Base-by-base conservation (phyloP, 306 rosid genomes). In the Glycyrrhiza uralensis region DNA sequence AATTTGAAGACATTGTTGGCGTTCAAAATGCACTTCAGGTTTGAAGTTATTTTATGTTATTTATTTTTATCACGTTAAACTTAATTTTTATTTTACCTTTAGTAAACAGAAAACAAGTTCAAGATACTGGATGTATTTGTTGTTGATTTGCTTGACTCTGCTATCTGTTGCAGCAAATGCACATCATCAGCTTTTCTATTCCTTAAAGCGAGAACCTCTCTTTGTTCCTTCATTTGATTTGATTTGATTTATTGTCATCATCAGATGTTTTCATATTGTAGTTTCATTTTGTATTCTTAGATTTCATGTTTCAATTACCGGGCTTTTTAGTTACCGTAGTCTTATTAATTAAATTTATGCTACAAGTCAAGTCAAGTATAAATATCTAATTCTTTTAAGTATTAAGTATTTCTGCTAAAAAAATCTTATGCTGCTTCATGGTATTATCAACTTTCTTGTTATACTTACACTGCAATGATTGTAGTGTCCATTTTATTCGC, bases 11-110 rank as follows among this genome's bases (percentile, higher is more conserved):
- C 80, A 72, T 91, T 50, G 5, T 38, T 51, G 89, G 99, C 6
- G 95, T 91, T 72, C 96, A 89, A 83, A 89, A 81, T 71, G 92
- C 97, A 1, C 92, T 94, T 39, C 86, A 89, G 99, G 99, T 91
- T 72, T 81, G 63, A 30, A 23, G 1, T 22, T 55, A 12, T 55
- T 54, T 33, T 44, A 20, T 71, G 54, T n/a, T 14, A 2, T 36
- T 56, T 62, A 10, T 66, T 13, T 36, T 63, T 39, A n/a, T 61
- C 29, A 6, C 32, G n/a, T 62, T 10, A 57, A 17, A 29, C 36
- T 15, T 6, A 17, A 17, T 52, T 11, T 28, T 55, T 38, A 28
- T 51, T 61, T 65, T 51, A 7, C 45, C 47, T 54, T 54, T 7
- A 62, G 15, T 15, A 19, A 44, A 28, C 51, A 35, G 12, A 74